Conservation (phyloP, 345 rosid genomes). For the Populus simonii region DNA sequence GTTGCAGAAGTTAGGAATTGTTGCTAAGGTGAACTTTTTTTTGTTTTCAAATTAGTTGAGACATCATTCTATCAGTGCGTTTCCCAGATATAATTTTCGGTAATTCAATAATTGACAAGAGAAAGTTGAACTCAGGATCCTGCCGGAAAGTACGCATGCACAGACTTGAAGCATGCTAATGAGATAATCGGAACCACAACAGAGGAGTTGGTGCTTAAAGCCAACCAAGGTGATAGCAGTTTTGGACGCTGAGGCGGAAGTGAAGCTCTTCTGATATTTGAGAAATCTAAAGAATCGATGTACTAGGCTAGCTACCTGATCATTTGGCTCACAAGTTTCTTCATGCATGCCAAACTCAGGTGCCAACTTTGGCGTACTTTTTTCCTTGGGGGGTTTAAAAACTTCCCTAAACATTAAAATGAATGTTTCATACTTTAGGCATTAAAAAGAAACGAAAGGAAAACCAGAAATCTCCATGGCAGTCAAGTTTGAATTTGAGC, state of each 20-base stretch:
- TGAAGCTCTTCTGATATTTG: neutral
- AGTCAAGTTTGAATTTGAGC: too few relatives aligned
- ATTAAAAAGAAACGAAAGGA: too few relatives aligned
- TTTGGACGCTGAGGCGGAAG: neutral
- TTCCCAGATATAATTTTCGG: neutral
- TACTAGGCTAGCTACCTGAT: too few relatives aligned
- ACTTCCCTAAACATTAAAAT: too few relatives aligned
- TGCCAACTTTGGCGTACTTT: too few relatives aligned
- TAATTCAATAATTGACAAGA: slow-evolving; percentile 1
- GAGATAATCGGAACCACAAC: slow-evolving; percentile 72
- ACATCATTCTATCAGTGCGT: too few relatives aligned
- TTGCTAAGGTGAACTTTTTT: slow-evolving; percentile 41
- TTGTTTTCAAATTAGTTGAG: neutral
- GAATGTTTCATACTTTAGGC: too few relatives aligned
- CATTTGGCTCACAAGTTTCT: too few relatives aligned
- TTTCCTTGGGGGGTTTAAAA: too few relatives aligned
- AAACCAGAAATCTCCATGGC: too few relatives aligned
- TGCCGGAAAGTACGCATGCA: slow-evolving; percentile 41
- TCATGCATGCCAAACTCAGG: too few relatives aligned
- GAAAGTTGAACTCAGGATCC: slow-evolving; percentile 43
- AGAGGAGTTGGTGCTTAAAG: slow-evolving; percentile 70
- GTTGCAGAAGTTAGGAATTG: slow-evolving; percentile 63
- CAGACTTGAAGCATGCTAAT: slow-evolving; percentile 53
- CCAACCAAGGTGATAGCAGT: slow-evolving; percentile 28
- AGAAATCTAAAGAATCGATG: too few relatives aligned